These are phyloP conservation scores for Pneumocystis oryctolagi DNA, from an alignment of 1,139 yeast species.

Conservation along the genomic window DNA sequence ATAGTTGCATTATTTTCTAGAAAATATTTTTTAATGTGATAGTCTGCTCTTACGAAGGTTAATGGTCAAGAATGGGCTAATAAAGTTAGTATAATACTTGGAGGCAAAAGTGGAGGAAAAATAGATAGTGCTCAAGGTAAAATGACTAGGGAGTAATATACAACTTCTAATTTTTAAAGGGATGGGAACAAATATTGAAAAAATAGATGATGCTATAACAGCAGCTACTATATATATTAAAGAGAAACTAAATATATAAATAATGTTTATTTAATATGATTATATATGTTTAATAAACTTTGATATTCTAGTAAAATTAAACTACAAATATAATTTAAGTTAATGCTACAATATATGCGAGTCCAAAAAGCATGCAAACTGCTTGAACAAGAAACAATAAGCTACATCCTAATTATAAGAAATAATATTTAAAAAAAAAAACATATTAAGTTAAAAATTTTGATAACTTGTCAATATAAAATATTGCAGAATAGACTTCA, in stretches of 20 bases:
- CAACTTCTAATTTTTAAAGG: not conserved
- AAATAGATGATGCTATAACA: conserved; percentile 55
- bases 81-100: conserved; percentile 56
- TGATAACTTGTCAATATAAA: not conserved
- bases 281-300: not conserved
- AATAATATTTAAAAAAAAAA: not conserved
- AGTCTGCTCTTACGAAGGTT: conserved; percentile 36
- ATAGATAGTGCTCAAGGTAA: conserved; percentile 90
- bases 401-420: not conserved
- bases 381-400: not conserved
- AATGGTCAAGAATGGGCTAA: conserved; percentile 64
- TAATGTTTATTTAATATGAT: not conserved
- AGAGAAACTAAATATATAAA: conserved; percentile 17
- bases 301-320: not conserved
- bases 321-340: not conserved
- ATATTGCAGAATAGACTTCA: not conserved
- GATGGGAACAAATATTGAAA: conserved; percentile 65
- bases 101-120: conserved; percentile 98
- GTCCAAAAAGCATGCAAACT: not conserved
- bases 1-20: conserved; percentile 32
- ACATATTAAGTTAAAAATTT: not conserved
- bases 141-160: not conserved
- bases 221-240: conserved; percentile 33
- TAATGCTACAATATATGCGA: not conserved
- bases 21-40: not conserved